Percentiles rank a stretch among this genome's conserved stretches.
Evolutionary conservation across 352 stramenopile genomes (phyloP).

Genomic region (Globisporangium paddicum): DNA sequence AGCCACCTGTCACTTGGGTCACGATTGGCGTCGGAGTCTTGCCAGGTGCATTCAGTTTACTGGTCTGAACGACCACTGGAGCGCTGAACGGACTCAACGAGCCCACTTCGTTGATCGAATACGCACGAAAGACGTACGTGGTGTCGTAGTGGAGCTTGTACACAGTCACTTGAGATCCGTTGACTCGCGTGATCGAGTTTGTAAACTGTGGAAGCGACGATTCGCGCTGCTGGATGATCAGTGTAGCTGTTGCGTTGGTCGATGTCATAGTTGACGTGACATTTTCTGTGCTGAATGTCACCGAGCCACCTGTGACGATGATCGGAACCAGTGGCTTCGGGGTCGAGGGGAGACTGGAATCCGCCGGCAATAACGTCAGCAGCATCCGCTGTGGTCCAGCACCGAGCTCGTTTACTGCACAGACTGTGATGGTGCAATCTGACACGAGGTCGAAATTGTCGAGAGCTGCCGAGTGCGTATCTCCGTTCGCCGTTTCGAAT

Average conservation of each 20-base stretch:
- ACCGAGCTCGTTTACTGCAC: slow-evolving; percentile 33
- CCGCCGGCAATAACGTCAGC: not conserved
- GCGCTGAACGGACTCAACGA: slow-evolving; percentile 21
- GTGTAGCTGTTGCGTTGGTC: slow-evolving; percentile 3
- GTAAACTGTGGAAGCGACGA: slow-evolving; percentile 17
- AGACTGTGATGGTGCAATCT: slow-evolving; percentile 24
- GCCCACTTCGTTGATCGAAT: slow-evolving; percentile 13
- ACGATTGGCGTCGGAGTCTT: slow-evolving; percentile 37
- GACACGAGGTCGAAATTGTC: not conserved
- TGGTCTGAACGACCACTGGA: slow-evolving; percentile 25
- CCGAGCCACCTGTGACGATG: slow-evolving; percentile 18
- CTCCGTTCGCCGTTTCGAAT: slow-evolving; percentile 15
- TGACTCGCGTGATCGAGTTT: slow-evolving; percentile 11
- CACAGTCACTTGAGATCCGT: slow-evolving; percentile 18
- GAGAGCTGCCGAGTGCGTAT: slow-evolving; percentile 21
- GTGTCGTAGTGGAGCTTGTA: slow-evolving; percentile 49
- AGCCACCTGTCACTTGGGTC: slow-evolving; percentile 28
- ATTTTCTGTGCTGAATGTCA: slow-evolving; percentile 19
- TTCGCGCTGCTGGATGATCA: slow-evolving; percentile 34
- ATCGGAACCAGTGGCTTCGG: slow-evolving; percentile 9
- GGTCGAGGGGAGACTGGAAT: not conserved
- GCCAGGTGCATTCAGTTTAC: slow-evolving; percentile 16
- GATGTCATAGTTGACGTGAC: not conserved
- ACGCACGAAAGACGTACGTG: slow-evolving; percentile 41
- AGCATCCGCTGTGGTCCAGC: slow-evolving; percentile 19